A percentile compares a stretch with the other conserved stretches of the same genome.
Conservation (phyloP, 768 basidiomycete genomes). For the Obba rivulosa region DNA sequence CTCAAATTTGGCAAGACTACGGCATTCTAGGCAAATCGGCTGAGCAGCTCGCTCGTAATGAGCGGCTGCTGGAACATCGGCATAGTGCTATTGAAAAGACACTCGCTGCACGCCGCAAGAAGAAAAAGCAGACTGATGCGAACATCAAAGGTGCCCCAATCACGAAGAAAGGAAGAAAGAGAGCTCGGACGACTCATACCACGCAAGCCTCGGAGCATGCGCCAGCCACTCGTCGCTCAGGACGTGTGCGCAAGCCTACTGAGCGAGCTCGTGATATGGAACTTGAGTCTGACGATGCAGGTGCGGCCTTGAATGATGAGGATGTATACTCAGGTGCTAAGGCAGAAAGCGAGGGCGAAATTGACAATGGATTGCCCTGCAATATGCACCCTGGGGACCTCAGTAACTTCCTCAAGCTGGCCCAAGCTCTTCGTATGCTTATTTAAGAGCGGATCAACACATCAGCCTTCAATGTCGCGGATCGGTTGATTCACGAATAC, state of each 20-base stretch:
- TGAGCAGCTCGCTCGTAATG: constrained; percentile 2
- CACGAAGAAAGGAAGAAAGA: too few species aligned
- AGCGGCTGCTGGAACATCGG: not conserved
- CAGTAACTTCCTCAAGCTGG: constrained; percentile 5
- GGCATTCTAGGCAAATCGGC: not conserved
- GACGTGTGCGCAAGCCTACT: too few species aligned
- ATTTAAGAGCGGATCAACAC: constrained; percentile 8
- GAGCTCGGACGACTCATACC: too few species aligned
- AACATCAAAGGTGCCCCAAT: too few species aligned
- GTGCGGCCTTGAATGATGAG: too few species aligned
- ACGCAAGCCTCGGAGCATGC: too few species aligned
- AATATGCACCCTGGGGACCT: constrained; percentile 3
- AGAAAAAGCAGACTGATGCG: not conserved
- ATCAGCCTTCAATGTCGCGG: constrained; percentile 1
- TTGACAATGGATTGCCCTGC: too few species aligned
- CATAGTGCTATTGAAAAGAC: not conserved
- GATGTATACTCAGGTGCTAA: too few species aligned
- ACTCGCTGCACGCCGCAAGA: not conserved
- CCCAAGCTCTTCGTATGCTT: constrained; percentile 2
- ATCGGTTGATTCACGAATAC: constrained; percentile 19
- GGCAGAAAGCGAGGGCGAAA: too few species aligned
- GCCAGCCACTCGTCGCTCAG: too few species aligned
- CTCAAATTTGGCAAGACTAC: constrained; percentile 20
- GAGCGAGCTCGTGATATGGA: too few species aligned
- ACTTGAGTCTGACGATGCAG: too few species aligned